Evolutionary conservation across 1,284 basidiomycete genomes (phyloP), one percentile per base, ranked within the genome.

Genomic region (Sparassis latifolia): DNA sequence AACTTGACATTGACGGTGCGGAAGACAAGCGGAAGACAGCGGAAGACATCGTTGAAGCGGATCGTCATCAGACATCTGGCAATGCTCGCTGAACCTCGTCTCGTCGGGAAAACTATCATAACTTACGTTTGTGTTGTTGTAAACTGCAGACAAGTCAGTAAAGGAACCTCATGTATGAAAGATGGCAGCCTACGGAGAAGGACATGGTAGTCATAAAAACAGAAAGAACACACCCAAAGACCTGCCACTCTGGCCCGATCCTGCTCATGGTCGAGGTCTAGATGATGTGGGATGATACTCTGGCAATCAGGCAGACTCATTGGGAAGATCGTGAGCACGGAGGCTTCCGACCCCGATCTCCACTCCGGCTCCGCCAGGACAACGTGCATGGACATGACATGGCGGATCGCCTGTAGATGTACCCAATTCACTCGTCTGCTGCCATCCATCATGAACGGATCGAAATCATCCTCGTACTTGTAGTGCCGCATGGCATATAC

Each of bases 161-260:
- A 33, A 1, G 31, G 6, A 12, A 1, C 30, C 2, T 27, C 45
- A n/a, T 5, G n/a, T 20, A 49, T 39, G 30, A 43, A 27, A 10
- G n/a, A 31, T 33, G 30, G 9, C 28, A 6, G 59, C 76, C 66
- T 58, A 86, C 85, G 65, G 38, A 85, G 61, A 42, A 86, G 68
- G 42, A 79, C 78, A 4, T 78, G 66, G 59, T 87, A 84, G 62
- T 88, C 84, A 47, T 78, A 75, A 61, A 84, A 88, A 51, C 77
- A 81, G 57, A 85, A 86, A 30, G 76, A 75, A 7, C 79, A 73
- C 3, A 68, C 64, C 85, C 85, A 87, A 12, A 63, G 38, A 0
- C 85, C 84, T 31, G 70, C 68, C 1, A 86, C 66, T 2, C 79
- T 79, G 0, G 78, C 84, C 85, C 84, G 87, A 62, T 88, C 85